Conservation (phyloP, 2,329 filamentous ascomycete species). For the Fusarium miscanthi region DNA sequence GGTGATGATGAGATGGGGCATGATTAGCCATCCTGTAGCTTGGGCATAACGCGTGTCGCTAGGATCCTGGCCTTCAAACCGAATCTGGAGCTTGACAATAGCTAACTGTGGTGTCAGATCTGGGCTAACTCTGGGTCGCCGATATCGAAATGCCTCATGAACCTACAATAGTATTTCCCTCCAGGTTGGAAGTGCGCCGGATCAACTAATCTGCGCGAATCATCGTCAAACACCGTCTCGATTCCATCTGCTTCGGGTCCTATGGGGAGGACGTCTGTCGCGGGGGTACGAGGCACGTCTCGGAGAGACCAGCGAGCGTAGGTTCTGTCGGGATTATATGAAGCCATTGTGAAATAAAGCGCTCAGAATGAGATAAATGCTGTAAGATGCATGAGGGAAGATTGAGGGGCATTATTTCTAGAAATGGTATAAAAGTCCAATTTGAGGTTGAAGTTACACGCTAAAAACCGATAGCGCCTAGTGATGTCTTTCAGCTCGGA, state of each 20-base stretch:
- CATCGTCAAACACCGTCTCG: fast-evolving
- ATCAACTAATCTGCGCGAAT: background rate
- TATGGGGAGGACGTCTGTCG: background rate
- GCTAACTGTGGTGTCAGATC: fast-evolving
- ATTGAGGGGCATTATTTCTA: background rate
- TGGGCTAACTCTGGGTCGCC: fast-evolving
- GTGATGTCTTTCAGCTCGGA: fast-evolving
- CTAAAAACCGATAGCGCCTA: background rate
- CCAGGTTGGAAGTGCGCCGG: background rate
- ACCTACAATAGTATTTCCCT: background rate
- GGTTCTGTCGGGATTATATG: background rate
- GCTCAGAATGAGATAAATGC: fast-evolving
- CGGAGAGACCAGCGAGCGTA: background rate
- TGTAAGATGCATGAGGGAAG: fast-evolving
- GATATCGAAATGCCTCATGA: fast-evolving
- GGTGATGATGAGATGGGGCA: background rate
- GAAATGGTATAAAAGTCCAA: fast-evolving
- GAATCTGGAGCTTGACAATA: background rate
- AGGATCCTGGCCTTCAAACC: background rate
- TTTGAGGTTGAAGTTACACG: background rate
- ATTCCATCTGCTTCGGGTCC: background rate
- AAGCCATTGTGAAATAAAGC: background rate
- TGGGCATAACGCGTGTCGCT: background rate
- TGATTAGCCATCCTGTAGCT: background rate
- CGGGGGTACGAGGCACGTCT: background rate